Evolutionary conservation across 2,329 filamentous ascomycete species (phyloP), one percentile per base, ranked within the genome.

Genomic region (Ophiosphaerella korrae): DNA sequence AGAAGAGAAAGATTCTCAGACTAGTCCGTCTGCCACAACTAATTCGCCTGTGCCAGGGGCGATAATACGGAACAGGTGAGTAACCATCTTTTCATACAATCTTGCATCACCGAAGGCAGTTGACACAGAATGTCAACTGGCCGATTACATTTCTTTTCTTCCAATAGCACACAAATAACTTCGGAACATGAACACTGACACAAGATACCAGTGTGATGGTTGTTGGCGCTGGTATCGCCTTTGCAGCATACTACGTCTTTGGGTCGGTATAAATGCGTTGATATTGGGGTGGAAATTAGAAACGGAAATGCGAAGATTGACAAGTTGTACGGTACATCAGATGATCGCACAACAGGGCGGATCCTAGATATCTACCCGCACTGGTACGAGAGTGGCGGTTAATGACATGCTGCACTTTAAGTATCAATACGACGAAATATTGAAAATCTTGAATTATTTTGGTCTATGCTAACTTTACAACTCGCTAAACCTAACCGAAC

Each of bases 1-100:
- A 13, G 29, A 35, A 11, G 47, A 55, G 5, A 48, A 58, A 4
- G 31, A 45, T 13, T 7, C 48, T 18, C 36, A 53, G 23, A 18
- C 43, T n/a, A n/a, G 21, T 5, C 18, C 45, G 12, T 13, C 36
- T 11, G 3, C 32, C 21, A 9, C 41, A 9, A 14, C 35, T 12
- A 41, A 46, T n/a, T 14, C 23, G 31, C 12, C 32, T 24, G 32
- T 52, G 18, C 29, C 48, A 5, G 49, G 55, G n/a, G n/a, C 35
- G 2, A 13, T 29, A 16, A 37, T 13, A 6, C 33, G 12, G 11
- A 37, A 26, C 11, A 9, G 40, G 5, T 29, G 11, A 29, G 26
- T 29, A 11, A 29, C 26, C 3, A 11, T 11, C 7, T 8, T 29
- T 29, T 29, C 26, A 29, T 11, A 8, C 26, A 29, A 29, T 29